These are phyloP conservation scores for Microcyclosporella mali DNA, from an alignment of 2,329 filamentous ascomycete genomes.

Conservation along the genomic window DNA sequence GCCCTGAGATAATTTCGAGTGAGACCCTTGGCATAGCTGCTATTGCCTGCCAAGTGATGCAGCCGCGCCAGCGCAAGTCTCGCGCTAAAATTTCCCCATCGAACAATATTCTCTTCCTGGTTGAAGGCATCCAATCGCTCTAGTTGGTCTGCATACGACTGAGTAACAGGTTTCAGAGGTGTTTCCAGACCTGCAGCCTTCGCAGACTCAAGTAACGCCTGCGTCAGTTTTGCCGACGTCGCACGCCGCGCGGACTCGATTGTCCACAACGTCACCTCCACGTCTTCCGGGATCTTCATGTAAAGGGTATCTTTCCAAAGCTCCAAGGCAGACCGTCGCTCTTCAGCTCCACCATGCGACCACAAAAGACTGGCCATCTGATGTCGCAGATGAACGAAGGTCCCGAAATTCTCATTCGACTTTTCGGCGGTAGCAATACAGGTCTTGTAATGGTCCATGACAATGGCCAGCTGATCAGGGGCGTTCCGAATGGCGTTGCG, in stretches of 20 bases:
- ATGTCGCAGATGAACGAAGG: not conserved
- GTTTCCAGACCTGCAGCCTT: not conserved
- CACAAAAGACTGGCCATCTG: not conserved
- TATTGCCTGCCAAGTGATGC: slow-evolving; percentile 1
- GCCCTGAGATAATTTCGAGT: not conserved
- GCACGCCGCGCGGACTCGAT: not conserved
- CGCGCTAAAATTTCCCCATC: not conserved
- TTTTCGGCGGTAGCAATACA: too few species aligned
- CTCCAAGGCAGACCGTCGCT: not conserved
- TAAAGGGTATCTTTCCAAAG: not conserved
- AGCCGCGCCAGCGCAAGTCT: not conserved
- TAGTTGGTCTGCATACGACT: not conserved
- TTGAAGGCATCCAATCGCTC: not conserved
- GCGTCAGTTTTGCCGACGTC: not conserved
- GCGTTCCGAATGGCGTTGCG: too few species aligned
- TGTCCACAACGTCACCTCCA: not conserved
- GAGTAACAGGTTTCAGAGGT: not conserved
- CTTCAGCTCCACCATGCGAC: not conserved
- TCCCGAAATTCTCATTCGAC: not conserved
- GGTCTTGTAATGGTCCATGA: too few species aligned
- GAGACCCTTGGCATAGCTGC: not conserved
- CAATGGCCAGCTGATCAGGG: too few species aligned
- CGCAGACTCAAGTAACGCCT: not conserved
- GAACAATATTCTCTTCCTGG: not conserved
- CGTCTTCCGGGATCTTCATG: not conserved